Evolutionary conservation across 129 eudicot species (phyloP), one percentile per base, ranked within the genome.

Genomic region (Artemisia annua): DNA sequence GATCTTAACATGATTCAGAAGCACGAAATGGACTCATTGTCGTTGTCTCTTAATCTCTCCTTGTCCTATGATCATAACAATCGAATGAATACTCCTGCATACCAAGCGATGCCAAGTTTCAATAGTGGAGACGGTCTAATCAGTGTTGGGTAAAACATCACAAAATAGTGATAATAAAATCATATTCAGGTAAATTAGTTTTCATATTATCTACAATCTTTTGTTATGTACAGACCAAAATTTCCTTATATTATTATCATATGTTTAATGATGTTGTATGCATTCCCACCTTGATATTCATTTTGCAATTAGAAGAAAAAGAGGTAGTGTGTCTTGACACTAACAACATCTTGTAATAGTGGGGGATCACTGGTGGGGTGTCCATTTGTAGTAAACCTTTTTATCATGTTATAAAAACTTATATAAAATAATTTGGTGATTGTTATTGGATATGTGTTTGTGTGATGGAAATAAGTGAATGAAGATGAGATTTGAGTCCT

Each of bases 211-310:
- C 5, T 56, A 70, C 50, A 46, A 67, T 69, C 59, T 70, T 61
- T 69, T 82, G 54, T 72, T 56, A 66, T 83, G 92, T 89, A 84
- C 83, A 89, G 86, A 80, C 87, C 80, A 76, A 79, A 67, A 70
- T 74, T 78, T 72, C 28, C 7, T 66, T 67, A 67, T 28, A 48
- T 69, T 28, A 48, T 69, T 63, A 81, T 61, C 63, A 63, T 72
- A 12, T 81, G 66, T 80, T 56, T 74, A 56, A 54, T 78, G 69
- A 66, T 70, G 77, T 77, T 64, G 72, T 73, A 48, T 73, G 78
- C 18, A 66, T 48, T 48, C 14, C 63, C 68, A 64, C 14, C 26
- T 73, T 39, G 39, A 35, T 35, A 26, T 57, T 63, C 44, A 17
- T 68, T 12, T 67, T 51, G 62, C 73, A 63, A 67, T 76, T 77